Evolutionary conservation across 1,139 yeast species (phyloP), one percentile per base, ranked within the genome.

Genomic region (Yamadazyma friedrichii): DNA sequence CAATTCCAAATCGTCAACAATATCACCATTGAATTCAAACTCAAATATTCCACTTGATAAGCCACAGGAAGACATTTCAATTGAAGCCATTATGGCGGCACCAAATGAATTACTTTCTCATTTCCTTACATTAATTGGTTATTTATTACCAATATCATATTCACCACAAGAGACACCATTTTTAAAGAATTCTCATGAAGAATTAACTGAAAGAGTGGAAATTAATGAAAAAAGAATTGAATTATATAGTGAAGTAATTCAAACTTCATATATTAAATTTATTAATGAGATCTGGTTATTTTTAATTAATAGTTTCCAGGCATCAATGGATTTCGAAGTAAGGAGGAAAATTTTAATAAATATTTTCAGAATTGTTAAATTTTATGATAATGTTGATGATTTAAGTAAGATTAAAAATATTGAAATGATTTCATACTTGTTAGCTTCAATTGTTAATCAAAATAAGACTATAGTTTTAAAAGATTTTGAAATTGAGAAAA

Each of bases 371-470:
- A 70, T 84, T 15, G 62, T 78, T 31, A 59, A 57, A 33, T 70
- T 70, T 38, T 49, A 49, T 37, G 42, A 51, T 2, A 46, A 45
- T 5, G 48, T 49, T 2, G 62, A 58, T 15, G 49, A 58, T 15
- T 39, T 43, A 1, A 48, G 47, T 6, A 34, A 34, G 24, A 54
- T 67, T 6, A 41, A 53, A 1, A 56, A 55, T n/a, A 42, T 61
- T n/a, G 62, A 56, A 9, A 41, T 53, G 12, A 62, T 82, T 1
- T 63, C 77, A 2, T 71, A 71, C 10, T 59, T 87, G 15, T 62
- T 87, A 33, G 85, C 88, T 3, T 79, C 95, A 0, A 77, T 87
- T n/a, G 71, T 87, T 4, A 80, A 85, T 13, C 93, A 84, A 47
- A 71, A 76, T 28, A 74, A 69, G 44, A 49, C 62, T 6, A 41